Evolutionary conservation across 2,329 filamentous ascomycete species (phyloP).

Genomic region (Polychaeton citri): DNA sequence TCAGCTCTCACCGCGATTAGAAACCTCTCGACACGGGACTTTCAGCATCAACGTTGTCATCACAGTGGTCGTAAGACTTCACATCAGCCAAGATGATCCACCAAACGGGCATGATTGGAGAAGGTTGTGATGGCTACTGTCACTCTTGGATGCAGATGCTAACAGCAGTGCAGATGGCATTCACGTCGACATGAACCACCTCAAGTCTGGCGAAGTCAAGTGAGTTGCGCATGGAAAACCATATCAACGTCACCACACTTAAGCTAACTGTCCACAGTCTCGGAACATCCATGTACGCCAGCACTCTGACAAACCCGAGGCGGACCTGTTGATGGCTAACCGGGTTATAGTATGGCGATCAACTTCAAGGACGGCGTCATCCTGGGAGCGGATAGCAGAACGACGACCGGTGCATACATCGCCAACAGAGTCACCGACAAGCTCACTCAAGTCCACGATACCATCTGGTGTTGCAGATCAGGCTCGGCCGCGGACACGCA

Average conservation of each 20-base stretch:
- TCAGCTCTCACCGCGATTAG: too few species aligned
- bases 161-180: constrained; percentile 77
- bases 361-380: constrained; percentile 99
- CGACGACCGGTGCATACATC: constrained; percentile 95
- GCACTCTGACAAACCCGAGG: too few species aligned
- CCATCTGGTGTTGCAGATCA: constrained; percentile 98
- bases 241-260: neutral
- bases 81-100: constrained; percentile 18
- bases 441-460: constrained; percentile 95
- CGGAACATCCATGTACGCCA: constrained; percentile 88
- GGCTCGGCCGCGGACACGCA: constrained; percentile 96
- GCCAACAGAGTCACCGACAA: constrained; percentile 99
- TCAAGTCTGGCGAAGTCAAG: constrained; percentile 99
- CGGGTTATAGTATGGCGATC: constrained; percentile 69
- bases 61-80: too few species aligned
- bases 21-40: constrained; percentile 7
- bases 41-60: too few species aligned
- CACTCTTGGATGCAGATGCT: too few species aligned
- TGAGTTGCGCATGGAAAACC: constrained; percentile 38
- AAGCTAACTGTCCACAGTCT: constrained; percentile 44
- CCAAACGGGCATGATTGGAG: constrained; percentile 27
- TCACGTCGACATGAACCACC: constrained; percentile 94
- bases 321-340: neutral
- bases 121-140: constrained; percentile 26
- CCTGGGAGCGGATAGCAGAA: constrained; percentile 92